phyloP scores from a whole-genome alignment of 2,329 filamentous ascomycete genomes.

The Pseudocercospora macadamiae region DNA sequence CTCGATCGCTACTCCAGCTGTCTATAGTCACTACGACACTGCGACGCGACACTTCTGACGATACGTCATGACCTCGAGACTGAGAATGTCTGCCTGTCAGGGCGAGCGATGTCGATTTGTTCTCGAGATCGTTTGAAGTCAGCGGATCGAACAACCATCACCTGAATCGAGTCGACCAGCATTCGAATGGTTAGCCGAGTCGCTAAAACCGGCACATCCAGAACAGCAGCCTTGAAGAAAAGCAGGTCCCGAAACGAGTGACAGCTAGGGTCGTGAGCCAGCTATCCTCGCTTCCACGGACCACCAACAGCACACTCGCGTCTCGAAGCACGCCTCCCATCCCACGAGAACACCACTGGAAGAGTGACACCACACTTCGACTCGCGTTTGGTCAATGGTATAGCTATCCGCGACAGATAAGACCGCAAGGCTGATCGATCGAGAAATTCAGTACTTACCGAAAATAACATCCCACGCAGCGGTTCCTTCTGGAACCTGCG shows the following conservation, averaged over 20 bases:
- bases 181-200: neutral
- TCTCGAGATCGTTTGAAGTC: slow-evolving; percentile 58
- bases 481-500: neutral
- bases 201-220: neutral
- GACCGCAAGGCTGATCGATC: neutral
- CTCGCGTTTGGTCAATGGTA: neutral
- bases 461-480: neutral
- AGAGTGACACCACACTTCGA: neutral
- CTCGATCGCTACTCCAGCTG: no score
- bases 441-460: neutral
- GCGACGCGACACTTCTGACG: no score
- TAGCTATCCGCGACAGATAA: no score
- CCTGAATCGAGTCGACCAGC: slow-evolving; percentile 2
- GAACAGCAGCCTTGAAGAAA: neutral
- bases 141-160: neutral
- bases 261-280: neutral
- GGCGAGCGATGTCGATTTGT: no score
- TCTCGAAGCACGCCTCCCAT: neutral
- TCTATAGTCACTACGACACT: no score
- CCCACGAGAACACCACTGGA: neutral
- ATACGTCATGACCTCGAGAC: no score
- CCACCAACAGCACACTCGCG: neutral
- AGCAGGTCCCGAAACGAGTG: neutral
- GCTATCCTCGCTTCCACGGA: neutral
- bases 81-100: no score